Evolutionary conservation across 1,284 basidiomycete species (phyloP), one percentile per base, ranked within the genome.

Genomic region (Chiua sp.): DNA sequence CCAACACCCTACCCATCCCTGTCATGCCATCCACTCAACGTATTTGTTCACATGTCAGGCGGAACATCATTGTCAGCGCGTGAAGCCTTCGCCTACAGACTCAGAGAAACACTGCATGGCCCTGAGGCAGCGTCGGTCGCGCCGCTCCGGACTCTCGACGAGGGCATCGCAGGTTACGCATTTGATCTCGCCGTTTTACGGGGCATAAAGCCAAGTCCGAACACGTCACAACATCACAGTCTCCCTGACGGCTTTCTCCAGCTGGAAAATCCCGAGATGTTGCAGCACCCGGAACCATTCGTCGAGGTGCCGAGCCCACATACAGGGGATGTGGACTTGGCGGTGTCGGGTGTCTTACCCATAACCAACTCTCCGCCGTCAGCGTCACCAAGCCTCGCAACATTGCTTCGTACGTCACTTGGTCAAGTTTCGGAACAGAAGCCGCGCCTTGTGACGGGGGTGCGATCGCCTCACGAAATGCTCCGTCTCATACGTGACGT

Each of bases 31-130:
- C 74, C 75, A 4, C 64, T 75, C 22, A 83, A 81, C 56, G 73
- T 92, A 0, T 78, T 94, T 47, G 84, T 91, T 0, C 86, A 88
- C 42, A 83, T 94, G 78, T 83, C 83, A 0, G 92, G 92, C 3
- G 83, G 85, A 0, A 77, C 79, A 0, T 83, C 77, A 39, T 55
- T 72, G 1, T 71, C 79, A 2, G 91, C 92, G 1, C 83, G 92
- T 28, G 70, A 75, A 48, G 84, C 84, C 0, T 94, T 93, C 68
- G 76, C 90, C 0, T 72, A 81, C 0, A 79, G 77, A n/a, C 79
- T 94, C 15, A 58, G 77, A 0, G 90, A 91, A 64, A 76, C 73
- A 1, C 76, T 91, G 1, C 78, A 84, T 52, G 83, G 80, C 2
- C 79, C 79, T 18, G 89, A 92, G 52, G 80, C 80, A 1, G 80